Conservation (phyloP, 108 stramenopile species). For the Nitzschia palea region DNA sequence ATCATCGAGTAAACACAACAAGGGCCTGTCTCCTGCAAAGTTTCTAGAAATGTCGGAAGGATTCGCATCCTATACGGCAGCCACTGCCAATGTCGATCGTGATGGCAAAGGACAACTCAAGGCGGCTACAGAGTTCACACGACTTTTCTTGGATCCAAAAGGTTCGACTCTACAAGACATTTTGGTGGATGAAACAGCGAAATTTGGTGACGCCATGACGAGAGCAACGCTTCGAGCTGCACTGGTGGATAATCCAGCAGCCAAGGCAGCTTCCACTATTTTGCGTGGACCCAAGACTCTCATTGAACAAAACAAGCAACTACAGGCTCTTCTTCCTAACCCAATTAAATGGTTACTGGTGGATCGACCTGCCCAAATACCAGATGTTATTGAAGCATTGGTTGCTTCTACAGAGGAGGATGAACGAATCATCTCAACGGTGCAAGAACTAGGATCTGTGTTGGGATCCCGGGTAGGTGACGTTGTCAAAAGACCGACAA, state of each 20-base stretch:
- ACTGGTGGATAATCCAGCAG: slow-evolving; percentile 59
- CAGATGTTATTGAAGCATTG: slow-evolving; percentile 58
- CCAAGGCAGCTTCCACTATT: slow-evolving; percentile 49
- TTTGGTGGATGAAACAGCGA: slow-evolving; percentile 72
- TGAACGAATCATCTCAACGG: slow-evolving; percentile 55
- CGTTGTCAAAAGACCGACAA: not conserved
- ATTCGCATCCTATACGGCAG: slow-evolving; percentile 82
- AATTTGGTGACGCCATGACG: slow-evolving; percentile 65
- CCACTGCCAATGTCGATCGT: slow-evolving; percentile 68
- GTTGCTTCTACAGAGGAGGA: slow-evolving; percentile 57
- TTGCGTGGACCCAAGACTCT: slow-evolving; percentile 53
- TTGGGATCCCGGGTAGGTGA: slow-evolving; percentile 30
- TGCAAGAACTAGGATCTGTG: slow-evolving; percentile 49
- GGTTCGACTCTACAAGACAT: slow-evolving; percentile 76
- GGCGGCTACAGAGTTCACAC: slow-evolving; percentile 66
- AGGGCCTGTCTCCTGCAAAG: slow-evolving; percentile 56
- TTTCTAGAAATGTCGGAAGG: slow-evolving; percentile 82
- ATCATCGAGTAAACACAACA: not conserved
- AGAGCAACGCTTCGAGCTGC: slow-evolving; percentile 53
- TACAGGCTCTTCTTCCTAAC: slow-evolving; percentile 48
- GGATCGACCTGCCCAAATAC: slow-evolving; percentile 57
- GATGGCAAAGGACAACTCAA: slow-evolving; percentile 60
- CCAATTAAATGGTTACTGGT: slow-evolving; percentile 52
- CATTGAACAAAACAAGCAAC: slow-evolving; percentile 30
- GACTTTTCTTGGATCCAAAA: slow-evolving; percentile 65